Conservation (phyloP, 257 asterid genomes). For the Petrea volubilis region DNA sequence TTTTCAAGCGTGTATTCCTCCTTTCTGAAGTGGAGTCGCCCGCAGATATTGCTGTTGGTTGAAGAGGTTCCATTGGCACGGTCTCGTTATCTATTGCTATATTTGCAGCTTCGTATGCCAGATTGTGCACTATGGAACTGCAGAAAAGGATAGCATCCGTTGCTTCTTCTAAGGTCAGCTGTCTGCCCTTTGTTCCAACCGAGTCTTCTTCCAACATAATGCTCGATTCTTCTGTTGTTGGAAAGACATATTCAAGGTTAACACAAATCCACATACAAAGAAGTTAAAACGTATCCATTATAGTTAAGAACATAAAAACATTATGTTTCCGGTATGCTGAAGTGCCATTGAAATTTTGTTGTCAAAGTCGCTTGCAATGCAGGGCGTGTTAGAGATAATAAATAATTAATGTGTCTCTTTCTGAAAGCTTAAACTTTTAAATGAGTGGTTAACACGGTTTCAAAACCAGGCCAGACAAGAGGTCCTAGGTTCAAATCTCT, state of each 20-base stretch:
- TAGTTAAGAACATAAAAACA: constrained; percentile 3
- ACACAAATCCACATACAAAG: too few relatives aligned
- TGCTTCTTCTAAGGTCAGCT: constrained; percentile 92
- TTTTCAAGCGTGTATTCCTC: constrained; percentile 51
- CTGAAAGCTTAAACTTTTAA: too few relatives aligned
- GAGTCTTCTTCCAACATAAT: constrained; percentile 47
- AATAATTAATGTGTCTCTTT: too few relatives aligned
- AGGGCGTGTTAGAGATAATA: too few relatives aligned
- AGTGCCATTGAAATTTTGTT: too few relatives aligned
- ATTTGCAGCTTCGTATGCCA: constrained; percentile 84
- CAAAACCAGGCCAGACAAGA: too few relatives aligned
- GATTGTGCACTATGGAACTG: constrained; percentile 87
- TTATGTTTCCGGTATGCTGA: too few relatives aligned
- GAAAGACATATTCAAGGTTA: too few relatives aligned
- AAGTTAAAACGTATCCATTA: too few relatives aligned
- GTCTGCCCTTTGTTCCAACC: constrained; percentile 46
- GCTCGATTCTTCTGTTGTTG: constrained; percentile 68
- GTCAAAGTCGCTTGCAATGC: too few relatives aligned
- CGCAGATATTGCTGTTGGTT: constrained; percentile 44
- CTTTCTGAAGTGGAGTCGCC: constrained; percentile 57
- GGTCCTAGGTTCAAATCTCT: too few relatives aligned
- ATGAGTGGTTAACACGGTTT: too few relatives aligned
- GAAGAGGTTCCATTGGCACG: constrained; percentile 40
- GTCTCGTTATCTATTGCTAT: constrained; percentile 67
- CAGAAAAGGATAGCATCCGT: constrained; percentile 93